These are phyloP conservation scores for Epichloe sylvatica DNA, from an alignment of 2,329 filamentous ascomycete species.

Conservation along the genomic window DNA sequence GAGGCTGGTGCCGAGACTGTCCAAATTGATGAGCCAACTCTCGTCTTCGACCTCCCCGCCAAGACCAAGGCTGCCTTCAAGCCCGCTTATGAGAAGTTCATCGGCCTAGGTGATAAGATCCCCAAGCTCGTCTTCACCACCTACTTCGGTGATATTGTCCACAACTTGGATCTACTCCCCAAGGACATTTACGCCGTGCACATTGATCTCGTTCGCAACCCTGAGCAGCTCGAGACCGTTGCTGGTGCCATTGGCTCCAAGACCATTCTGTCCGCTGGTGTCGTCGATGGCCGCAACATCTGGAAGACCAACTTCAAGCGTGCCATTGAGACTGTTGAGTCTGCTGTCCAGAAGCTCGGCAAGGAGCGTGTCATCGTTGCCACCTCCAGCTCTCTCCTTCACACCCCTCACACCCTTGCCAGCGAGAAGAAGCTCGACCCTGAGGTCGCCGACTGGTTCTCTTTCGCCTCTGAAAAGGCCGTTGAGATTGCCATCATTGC, in stretches of 20 bases:
- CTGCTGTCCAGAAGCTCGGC: conserved; percentile 84
- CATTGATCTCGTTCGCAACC: conserved; percentile 93
- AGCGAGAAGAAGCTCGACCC: conserved; percentile 97
- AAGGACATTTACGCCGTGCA: conserved; percentile 74
- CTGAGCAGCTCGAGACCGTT: conserved; percentile 88
- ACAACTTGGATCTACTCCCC: conserved; percentile 89
- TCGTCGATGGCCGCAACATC: conserved; percentile 98
- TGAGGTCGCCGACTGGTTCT: conserved; percentile 96
- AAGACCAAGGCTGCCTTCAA: conserved; percentile 97
- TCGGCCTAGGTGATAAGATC: conserved; percentile 60
- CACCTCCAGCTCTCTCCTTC: conserved; percentile 92
- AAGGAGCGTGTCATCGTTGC: conserved; percentile 95
- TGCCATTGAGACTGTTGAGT: conserved; percentile 81
- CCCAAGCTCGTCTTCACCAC: conserved; percentile 85
- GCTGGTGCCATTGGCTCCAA: conserved; percentile 69
- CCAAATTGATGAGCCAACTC: conserved; percentile 94
- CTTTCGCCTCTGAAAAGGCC: conserved; percentile 91
- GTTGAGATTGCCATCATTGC: conserved; percentile 82
- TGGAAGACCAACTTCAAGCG: conserved; percentile 99
- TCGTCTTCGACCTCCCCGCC: conserved; percentile 82
- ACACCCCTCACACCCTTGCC: conserved; percentile 93
- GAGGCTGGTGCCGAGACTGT: conserved; percentile 89
- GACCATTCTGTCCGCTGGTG: conserved; percentile 85
- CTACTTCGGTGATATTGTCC: conserved; percentile 98
- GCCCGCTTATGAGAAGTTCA: conserved; percentile 86